Percentiles rank a stretch among this genome's conserved stretches.
phyloP scores from a whole-genome alignment of 306 rosid genomes.

The Quercus cerris region DNA sequence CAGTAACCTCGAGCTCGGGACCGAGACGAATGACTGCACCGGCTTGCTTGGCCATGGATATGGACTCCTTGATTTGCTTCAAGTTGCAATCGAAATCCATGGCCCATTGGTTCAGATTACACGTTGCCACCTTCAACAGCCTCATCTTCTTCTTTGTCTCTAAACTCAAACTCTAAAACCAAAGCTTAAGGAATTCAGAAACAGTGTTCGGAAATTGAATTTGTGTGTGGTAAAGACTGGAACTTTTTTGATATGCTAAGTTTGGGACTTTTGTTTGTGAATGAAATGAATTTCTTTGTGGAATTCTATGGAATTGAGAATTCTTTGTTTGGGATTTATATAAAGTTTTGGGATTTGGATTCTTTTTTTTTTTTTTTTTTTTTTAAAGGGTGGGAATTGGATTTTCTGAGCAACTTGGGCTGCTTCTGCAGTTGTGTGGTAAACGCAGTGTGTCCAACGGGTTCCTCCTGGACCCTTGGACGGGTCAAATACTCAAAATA shows the following conservation, averaged over 20 bases:
- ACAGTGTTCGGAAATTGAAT: background rate
- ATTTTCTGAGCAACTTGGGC: background rate
- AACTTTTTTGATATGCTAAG: background rate
- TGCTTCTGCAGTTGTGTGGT: background rate
- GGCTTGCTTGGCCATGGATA: slow-evolving; percentile 54
- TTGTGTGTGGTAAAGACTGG: background rate
- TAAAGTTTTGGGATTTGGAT: background rate
- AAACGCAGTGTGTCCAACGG: background rate
- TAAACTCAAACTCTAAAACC: background rate
- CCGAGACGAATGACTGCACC: slow-evolving; percentile 87
- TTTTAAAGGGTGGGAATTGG: no score
- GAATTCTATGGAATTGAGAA: background rate
- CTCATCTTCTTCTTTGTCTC: slow-evolving; percentile 50
- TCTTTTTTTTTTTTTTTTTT: no score
- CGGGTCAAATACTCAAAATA: slow-evolving; percentile 8
- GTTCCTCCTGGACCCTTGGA: slow-evolving; percentile 33
- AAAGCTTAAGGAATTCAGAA: background rate
- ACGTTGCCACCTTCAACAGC: slow-evolving; percentile 83
- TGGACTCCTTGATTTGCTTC: slow-evolving; percentile 67
- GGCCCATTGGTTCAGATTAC: slow-evolving; percentile 97
- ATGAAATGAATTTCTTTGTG: background rate
- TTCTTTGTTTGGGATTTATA: background rate
- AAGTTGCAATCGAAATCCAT: slow-evolving; percentile 85
- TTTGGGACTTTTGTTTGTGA: background rate
- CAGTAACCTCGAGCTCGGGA: slow-evolving; percentile 93